Evolutionary conservation across 352 stramenopile genomes (phyloP).

Genomic region (Phytophthora pinifolia): DNA sequence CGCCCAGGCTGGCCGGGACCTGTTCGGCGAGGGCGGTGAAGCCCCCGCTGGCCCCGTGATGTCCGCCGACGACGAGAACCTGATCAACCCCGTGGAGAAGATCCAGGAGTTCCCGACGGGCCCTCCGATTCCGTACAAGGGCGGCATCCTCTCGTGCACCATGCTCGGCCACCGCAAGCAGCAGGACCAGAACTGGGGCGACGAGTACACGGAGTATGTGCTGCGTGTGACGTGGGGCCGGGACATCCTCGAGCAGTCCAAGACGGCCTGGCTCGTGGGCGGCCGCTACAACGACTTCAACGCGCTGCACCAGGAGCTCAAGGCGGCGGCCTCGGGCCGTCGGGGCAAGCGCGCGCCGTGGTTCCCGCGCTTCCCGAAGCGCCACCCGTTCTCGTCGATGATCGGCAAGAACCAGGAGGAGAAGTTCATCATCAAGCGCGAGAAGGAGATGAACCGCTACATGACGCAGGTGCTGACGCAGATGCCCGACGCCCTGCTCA

Average conservation of each 20-base stretch:
- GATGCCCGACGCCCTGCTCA: slow-evolving; percentile 87
- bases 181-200: slow-evolving; percentile 89
- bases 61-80: slow-evolving; percentile 86
- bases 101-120: slow-evolving; percentile 90
- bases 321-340: slow-evolving; percentile 78
- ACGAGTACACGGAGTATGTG: slow-evolving; percentile 91
- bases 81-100: slow-evolving; percentile 83
- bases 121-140: slow-evolving; percentile 90
- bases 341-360: slow-evolving; percentile 86
- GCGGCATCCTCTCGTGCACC: slow-evolving; percentile 87
- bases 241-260: slow-evolving; percentile 87
- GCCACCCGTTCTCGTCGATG: slow-evolving; percentile 89
- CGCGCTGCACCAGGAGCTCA: slow-evolving; percentile 87
- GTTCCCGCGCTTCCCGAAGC: slow-evolving; percentile 90
- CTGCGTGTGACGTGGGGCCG: slow-evolving; percentile 86
- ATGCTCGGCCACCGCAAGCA: slow-evolving; percentile 89
- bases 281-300: slow-evolving; percentile 92
- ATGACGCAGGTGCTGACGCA: slow-evolving; percentile 91
- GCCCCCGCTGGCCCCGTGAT: slow-evolving; percentile 76
- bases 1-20: slow-evolving; percentile 77
- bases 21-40: slow-evolving; percentile 85
- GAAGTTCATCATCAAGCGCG: slow-evolving; percentile 91
- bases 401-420: slow-evolving; percentile 92
- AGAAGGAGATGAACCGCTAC: slow-evolving; percentile 92
- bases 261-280: slow-evolving; percentile 87